phyloP scores from a whole-genome alignment of 352 stramenopile genomes.

The Phytophthora sp. region DNA sequence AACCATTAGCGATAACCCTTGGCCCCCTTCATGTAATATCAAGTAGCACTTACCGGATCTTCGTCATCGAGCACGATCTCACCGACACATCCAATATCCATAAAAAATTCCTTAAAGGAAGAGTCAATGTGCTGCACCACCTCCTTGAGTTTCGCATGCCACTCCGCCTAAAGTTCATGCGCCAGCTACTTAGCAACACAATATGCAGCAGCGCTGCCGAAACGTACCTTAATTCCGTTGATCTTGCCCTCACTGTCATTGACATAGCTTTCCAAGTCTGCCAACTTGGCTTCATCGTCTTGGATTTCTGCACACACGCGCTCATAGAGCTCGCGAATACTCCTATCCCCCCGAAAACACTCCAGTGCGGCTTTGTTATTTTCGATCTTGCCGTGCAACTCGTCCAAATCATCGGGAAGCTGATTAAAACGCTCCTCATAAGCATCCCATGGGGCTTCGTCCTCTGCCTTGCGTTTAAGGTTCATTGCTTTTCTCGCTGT shows the following conservation, averaged over 20 bases:
- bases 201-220: no score
- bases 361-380: conserved; percentile 86
- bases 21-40: no score
- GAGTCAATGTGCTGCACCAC: conserved; percentile 82
- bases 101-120: conserved; percentile 87
- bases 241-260: conserved; percentile 70
- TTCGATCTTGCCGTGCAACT: conserved; percentile 78
- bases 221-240: conserved; percentile 69
- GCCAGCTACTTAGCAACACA: no score
- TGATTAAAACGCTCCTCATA: conserved; percentile 67
- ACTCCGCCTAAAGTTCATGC: conserved; percentile 50
- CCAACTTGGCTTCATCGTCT: conserved; percentile 61
- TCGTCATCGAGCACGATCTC: conserved; percentile 84
- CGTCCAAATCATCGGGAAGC: conserved; percentile 79
- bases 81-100: conserved; percentile 86
- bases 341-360: conserved; percentile 82
- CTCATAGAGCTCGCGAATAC: conserved; percentile 77
- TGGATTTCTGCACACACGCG: conserved; percentile 69
- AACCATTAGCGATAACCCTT: no score
- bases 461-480: conserved; percentile 68
- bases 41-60: conserved; percentile 57
- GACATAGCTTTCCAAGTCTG: conserved; percentile 67
- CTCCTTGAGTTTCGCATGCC: conserved; percentile 68
- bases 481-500: conserved; percentile 71
- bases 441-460: conserved; percentile 67